Conservation (phyloP, 352 stramenopile species). For the Aphanomyces stellatus region DNA sequence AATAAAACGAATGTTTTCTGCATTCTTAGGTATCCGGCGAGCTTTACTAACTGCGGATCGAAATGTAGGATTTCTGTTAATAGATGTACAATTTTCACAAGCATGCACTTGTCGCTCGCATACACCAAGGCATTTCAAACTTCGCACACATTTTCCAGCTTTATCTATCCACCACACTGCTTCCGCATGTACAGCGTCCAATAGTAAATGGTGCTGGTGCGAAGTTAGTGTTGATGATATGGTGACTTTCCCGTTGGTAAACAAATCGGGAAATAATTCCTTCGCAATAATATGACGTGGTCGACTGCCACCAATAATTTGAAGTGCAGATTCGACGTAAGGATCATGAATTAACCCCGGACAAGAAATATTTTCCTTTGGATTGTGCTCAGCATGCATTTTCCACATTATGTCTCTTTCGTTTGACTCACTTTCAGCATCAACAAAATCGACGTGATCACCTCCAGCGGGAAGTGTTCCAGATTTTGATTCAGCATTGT, state of each 20-base stretch:
- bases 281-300: conserved; percentile 75
- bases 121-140: conserved; percentile 49
- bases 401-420: not conserved
- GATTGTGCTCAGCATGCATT: not conserved
- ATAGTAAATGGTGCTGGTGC: conserved; percentile 42
- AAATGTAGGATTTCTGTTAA: conserved; percentile 64
- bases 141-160: conserved; percentile 56
- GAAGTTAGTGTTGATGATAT: conserved; percentile 50
- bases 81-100: conserved; percentile 53
- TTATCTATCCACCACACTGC: conserved; percentile 78
- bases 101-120: conserved; percentile 37
- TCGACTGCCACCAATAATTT: conserved; percentile 64
- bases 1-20: conserved; percentile 75
- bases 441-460: no score
- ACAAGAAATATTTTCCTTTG: conserved; percentile 6
- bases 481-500: not conserved
- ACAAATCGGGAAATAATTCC: conserved; percentile 57
- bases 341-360: conserved; percentile 30
- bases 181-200: conserved; percentile 69
- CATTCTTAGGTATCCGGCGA: conserved; percentile 45
- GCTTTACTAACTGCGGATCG: conserved; percentile 66
- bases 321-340: conserved; percentile 54
- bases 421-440: not conserved
- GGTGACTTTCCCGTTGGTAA: conserved; percentile 48
- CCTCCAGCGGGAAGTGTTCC: not conserved